Percentiles rank a stretch among this genome's conserved stretches.
These are phyloP conservation scores for Ammopiptanthus mongolicus DNA, from an alignment of 306 rosid genomes.

Conservation along the genomic window DNA sequence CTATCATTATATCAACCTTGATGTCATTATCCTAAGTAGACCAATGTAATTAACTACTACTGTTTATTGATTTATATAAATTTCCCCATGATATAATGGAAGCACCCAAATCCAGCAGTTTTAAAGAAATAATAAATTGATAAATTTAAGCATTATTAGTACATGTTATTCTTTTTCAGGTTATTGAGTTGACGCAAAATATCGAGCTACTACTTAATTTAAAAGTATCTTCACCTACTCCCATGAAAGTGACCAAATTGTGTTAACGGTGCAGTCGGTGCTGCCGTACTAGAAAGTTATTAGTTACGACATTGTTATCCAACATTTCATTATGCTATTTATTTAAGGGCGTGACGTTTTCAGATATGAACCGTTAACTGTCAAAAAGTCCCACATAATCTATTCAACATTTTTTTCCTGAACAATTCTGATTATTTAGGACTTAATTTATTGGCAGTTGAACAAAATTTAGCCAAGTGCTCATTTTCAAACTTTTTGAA, in stretches of 20 bases:
- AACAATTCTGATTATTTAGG: neutral
- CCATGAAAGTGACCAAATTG: neutral
- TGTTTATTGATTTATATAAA: neutral
- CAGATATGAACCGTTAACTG: neutral
- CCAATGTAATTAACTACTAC: neutral
- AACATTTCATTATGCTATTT: neutral
- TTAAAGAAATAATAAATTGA: neutral
- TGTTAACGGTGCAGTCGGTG: too few relatives aligned
- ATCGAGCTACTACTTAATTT: neutral
- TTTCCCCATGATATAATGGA: neutral
- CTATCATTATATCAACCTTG: neutral
- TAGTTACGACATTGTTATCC: neutral
- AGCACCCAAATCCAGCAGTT: neutral
- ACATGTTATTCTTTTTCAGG: neutral
- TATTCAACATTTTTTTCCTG: neutral
- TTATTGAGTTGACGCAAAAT: neutral
- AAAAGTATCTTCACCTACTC: slow-evolving; percentile 4
- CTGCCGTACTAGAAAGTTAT: neutral
- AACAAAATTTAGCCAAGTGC: neutral
- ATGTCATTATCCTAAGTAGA: neutral
- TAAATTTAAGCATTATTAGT: neutral
- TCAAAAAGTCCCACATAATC: neutral
- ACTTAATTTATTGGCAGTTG: neutral
- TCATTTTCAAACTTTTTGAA: neutral
- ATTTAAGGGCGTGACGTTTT: neutral